These are phyloP conservation scores for Populus hybrid DNA, from an alignment of 441 rosid species.

Conservation along the genomic window DNA sequence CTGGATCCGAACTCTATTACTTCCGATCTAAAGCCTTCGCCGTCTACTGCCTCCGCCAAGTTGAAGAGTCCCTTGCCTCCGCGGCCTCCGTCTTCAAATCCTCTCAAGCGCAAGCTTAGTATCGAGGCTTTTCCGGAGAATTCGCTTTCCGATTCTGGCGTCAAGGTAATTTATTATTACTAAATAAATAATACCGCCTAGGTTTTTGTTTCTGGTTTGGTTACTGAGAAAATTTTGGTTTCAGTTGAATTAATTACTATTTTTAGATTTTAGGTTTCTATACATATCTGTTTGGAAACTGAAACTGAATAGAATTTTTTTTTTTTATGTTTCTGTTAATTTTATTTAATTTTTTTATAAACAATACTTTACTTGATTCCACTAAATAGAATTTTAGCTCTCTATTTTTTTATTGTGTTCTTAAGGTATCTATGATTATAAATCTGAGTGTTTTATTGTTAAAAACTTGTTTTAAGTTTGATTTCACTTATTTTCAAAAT, in stretches of 20 bases:
- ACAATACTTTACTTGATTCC: background rate
- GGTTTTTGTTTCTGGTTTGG: background rate
- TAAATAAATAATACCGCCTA: background rate
- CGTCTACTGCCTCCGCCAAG: conserved; percentile 40
- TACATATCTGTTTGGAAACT: background rate
- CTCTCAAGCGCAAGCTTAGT: conserved; percentile 89
- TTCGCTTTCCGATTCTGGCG: conserved; percentile 11
- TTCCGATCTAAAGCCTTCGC: conserved; percentile 40
- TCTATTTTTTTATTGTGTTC: background rate
- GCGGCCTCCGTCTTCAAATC: conserved; percentile 82
- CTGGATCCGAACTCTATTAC: conserved; percentile 62
- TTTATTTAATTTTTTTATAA: background rate
- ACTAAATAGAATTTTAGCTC: background rate
- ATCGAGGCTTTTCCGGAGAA: conserved; percentile 44
- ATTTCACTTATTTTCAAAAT: background rate
- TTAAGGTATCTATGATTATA: background rate
- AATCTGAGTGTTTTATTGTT: background rate
- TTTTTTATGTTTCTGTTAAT: background rate
- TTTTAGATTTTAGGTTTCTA: too few relatives aligned
- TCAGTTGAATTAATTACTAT: background rate
- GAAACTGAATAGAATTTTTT: background rate
- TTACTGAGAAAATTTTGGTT: background rate
- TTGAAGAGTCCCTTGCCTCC: conserved; percentile 74
- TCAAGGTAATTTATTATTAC: background rate
- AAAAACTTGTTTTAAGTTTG: background rate